Percentiles rank a stretch among this genome's conserved stretches.
Evolutionary conservation across 352 stramenopile genomes (phyloP).

Genomic region (Hyaloperonospora brassicae): DNA sequence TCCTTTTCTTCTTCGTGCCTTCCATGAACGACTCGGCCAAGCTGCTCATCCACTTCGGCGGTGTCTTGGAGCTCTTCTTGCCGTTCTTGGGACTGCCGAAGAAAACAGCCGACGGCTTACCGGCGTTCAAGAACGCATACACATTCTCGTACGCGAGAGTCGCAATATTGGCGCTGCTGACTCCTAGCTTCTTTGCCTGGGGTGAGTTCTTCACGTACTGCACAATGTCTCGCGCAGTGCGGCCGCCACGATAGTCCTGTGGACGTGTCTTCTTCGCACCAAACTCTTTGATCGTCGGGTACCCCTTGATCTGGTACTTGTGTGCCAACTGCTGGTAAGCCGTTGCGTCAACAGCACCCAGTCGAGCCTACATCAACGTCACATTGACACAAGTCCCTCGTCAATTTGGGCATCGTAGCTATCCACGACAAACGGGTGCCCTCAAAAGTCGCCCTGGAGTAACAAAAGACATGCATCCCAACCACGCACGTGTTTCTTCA

Average conservation of each 20-base stretch:
- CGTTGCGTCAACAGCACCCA: constrained; percentile 62
- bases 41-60: constrained; percentile 46
- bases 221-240: constrained; percentile 53
- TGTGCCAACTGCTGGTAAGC: constrained; percentile 53
- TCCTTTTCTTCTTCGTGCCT: constrained; percentile 59
- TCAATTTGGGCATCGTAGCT: no score
- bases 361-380: constrained; percentile 34
- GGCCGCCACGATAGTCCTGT: constrained; percentile 59
- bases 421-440: no score
- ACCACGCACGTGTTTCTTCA: constrained; percentile 58
- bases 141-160: constrained; percentile 46
- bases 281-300: constrained; percentile 81
- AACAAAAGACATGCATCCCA: neutral
- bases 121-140: constrained; percentile 48
- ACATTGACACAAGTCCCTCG: no score
- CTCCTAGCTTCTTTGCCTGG: constrained; percentile 59
- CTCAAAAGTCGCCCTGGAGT: no score
- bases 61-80: constrained; percentile 41
- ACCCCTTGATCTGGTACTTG: constrained; percentile 72
- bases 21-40: constrained; percentile 52
- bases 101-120: constrained; percentile 57
- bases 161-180: constrained; percentile 37
- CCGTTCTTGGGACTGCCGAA: constrained; percentile 49
- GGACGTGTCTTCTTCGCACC: constrained; percentile 76
- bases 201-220: constrained; percentile 64